These are phyloP conservation scores for Trichosporon coremiiforme DNA, from an alignment of 1,284 basidiomycete species.

Conservation along the genomic window DNA sequence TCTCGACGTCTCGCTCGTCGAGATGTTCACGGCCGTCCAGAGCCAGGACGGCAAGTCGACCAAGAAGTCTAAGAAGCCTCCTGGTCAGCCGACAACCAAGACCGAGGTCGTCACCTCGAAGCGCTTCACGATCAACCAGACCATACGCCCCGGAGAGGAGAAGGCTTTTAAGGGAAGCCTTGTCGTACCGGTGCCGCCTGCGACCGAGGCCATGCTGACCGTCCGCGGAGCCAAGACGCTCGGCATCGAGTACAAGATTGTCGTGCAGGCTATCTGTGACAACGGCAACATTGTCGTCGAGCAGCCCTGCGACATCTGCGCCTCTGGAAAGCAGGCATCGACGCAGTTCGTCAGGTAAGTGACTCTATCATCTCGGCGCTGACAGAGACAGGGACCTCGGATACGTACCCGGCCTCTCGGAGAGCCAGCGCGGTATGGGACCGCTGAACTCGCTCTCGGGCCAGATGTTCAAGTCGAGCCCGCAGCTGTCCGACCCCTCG, in stretches of 20 bases:
- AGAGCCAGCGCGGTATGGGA: conserved; percentile 9
- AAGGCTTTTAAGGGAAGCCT: conserved; percentile 71
- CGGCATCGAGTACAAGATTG: conserved; percentile 74
- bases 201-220: conserved; percentile 68
- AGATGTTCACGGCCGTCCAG: conserved; percentile 61
- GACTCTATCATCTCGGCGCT: neutral
- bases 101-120: conserved; percentile 33
- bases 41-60: conserved; percentile 14
- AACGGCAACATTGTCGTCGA: conserved; percentile 68
- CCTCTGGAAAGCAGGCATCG: conserved; percentile 41
- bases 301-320: conserved; percentile 59
- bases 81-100: conserved; percentile 65
- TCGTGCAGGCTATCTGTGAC: conserved; percentile 73
- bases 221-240: conserved; percentile 75
- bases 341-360: conserved; percentile 51
- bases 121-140: conserved; percentile 15
- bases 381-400: conserved; percentile 47
- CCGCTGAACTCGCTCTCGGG: conserved; percentile 19
- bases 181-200: conserved; percentile 59
- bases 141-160: conserved; percentile 62
- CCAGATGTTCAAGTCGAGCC: conserved; percentile 12
- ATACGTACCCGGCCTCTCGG: conserved; percentile 45
- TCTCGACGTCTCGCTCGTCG: conserved; percentile 75
- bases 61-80: conserved; percentile 61
- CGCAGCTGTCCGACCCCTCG: neutral